These are phyloP conservation scores for Pseudocercospora pini-densiflorae DNA, from an alignment of 2,329 filamentous ascomycete genomes.

Conservation along the genomic window DNA sequence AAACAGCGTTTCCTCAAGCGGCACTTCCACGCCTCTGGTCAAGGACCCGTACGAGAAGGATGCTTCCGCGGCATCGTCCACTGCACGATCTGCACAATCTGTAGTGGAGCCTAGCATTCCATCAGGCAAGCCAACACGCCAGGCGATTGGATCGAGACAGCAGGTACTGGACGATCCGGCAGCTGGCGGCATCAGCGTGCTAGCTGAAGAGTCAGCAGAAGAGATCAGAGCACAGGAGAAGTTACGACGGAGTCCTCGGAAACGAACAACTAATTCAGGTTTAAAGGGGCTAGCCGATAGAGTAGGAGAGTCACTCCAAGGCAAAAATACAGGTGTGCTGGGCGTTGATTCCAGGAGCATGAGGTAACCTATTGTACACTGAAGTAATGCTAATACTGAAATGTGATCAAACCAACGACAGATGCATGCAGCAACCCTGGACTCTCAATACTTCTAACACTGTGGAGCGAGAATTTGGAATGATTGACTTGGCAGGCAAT, in stretches of 20 bases:
- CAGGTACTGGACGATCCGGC: slow-evolving; percentile 46
- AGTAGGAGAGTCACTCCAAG: slow-evolving; percentile 52
- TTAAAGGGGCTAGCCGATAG: slow-evolving; percentile 52
- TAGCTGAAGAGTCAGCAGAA: slow-evolving; percentile 47
- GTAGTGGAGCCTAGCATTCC: slow-evolving; percentile 35
- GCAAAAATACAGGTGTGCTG: slow-evolving; percentile 50
- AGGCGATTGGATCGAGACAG: slow-evolving; percentile 46
- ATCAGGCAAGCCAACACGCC: slow-evolving; percentile 44
- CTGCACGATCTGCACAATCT: slow-evolving; percentile 27
- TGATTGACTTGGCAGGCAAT: neutral
- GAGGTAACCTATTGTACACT: slow-evolving; percentile 21
- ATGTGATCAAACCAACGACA: neutral
- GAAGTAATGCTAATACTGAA: slow-evolving; percentile 5
- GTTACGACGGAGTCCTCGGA: slow-evolving; percentile 47
- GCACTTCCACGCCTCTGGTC: slow-evolving; percentile 17
- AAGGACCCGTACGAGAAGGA: slow-evolving; percentile 36
- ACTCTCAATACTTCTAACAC: neutral
- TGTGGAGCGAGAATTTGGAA: neutral
- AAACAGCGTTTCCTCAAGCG: slow-evolving; percentile 21
- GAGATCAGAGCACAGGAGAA: slow-evolving; percentile 39
- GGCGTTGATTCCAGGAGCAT: slow-evolving; percentile 45
- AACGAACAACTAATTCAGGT: slow-evolving; percentile 45
- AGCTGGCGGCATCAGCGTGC: slow-evolving; percentile 42
- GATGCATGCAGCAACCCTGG: neutral
- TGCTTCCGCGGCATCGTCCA: slow-evolving; percentile 26